These are phyloP conservation scores for Didymella lethalis DNA, from an alignment of 2,329 filamentous ascomycete species.

Conservation along the genomic window DNA sequence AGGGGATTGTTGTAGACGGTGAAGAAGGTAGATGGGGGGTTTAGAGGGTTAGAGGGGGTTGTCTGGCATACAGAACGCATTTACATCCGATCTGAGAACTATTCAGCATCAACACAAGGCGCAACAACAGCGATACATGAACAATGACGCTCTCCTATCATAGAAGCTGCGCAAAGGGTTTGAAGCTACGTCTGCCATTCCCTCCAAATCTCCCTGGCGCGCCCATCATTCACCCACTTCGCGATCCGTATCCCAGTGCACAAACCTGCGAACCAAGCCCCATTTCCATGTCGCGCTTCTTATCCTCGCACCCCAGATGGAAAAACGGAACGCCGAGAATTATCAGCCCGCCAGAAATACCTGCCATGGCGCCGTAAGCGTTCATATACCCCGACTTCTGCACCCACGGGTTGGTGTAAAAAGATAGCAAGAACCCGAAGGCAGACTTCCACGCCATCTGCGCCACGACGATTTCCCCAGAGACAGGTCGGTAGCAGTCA, in stretches of 20 bases:
- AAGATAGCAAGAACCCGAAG: conserved; percentile 32
- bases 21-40: no score
- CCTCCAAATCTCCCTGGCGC: no score
- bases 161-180: no score
- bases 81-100: no score
- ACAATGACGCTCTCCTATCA: no score
- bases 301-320: not conserved
- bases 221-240: not conserved
- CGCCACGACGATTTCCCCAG: conserved; percentile 63
- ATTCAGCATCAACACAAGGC: no score
- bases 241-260: not conserved
- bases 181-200: no score
- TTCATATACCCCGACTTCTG: not conserved
- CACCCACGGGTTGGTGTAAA: not conserved
- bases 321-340: not conserved
- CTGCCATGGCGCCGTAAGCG: not conserved
- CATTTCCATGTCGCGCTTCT: not conserved
- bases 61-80: no score
- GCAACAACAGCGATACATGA: no score
- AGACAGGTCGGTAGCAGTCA: conserved; percentile 65
- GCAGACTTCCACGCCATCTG: conserved; percentile 64
- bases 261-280: not conserved
- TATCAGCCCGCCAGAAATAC: not conserved
- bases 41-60: no score
- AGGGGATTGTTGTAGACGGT: no score